phyloP scores from a whole-genome alignment of 2,329 filamentous ascomycete genomes.

The Aspergillus uvarum region DNA sequence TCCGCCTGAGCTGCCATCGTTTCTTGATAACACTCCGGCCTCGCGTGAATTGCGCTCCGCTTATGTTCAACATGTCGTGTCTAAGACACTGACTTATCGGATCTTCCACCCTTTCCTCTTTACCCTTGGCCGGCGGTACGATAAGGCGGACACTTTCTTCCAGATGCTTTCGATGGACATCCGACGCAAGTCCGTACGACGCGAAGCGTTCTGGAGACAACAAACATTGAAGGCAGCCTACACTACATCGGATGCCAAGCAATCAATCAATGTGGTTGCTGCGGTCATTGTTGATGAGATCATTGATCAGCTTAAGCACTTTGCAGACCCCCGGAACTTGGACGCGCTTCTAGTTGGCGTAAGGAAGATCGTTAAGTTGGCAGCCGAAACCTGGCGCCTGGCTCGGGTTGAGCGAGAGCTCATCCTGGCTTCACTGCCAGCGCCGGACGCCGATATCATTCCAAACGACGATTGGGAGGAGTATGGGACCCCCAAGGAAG shows the following conservation, averaged over 20 bases:
- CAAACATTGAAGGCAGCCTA: slow-evolving; percentile 59
- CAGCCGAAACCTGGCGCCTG: slow-evolving; percentile 59
- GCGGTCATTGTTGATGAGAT: slow-evolving; percentile 59
- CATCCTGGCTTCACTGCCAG: slow-evolving; percentile 53
- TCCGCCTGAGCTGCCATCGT: slow-evolving; percentile 54
- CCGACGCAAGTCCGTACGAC: slow-evolving; percentile 55
- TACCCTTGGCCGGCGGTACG: slow-evolving; percentile 54
- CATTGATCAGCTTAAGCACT: slow-evolving; percentile 54
- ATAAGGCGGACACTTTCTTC: slow-evolving; percentile 58
- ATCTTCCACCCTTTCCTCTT: slow-evolving; percentile 61
- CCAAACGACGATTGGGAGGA: slow-evolving; percentile 41
- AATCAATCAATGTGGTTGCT: slow-evolving; percentile 56
- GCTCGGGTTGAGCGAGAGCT: slow-evolving; percentile 58
- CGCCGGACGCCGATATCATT: slow-evolving; percentile 35
- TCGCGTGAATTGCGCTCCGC: slow-evolving; percentile 54
- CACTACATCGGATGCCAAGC: slow-evolving; percentile 56
- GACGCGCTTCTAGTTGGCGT: slow-evolving; percentile 53
- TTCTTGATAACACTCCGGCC: slow-evolving; percentile 53
- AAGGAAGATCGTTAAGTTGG: slow-evolving; percentile 57
- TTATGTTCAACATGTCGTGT: slow-evolving; percentile 57
- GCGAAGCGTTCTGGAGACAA: slow-evolving; percentile 59
- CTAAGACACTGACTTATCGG: slow-evolving; percentile 55
- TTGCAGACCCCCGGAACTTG: slow-evolving; percentile 52
- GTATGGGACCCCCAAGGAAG: slow-evolving; percentile 29
- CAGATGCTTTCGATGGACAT: slow-evolving; percentile 57